Evolutionary conservation across 116 monocot genomes (phyloP), one percentile per base, ranked within the genome.

Genomic region (Zostera marina): DNA sequence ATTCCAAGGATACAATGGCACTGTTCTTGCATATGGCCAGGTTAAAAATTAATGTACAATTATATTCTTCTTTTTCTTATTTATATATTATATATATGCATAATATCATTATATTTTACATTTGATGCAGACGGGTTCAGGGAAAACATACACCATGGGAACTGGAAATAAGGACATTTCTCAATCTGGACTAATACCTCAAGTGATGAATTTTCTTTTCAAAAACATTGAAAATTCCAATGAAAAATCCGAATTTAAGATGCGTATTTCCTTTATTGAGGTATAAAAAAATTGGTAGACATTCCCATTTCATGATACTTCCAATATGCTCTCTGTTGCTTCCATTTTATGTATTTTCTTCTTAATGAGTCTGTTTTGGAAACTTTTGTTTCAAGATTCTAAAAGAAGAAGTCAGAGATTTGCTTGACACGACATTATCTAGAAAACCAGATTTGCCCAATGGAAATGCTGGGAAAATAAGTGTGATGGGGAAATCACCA

Each of bases 1-100:
- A 57, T 98, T 98, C 72, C 98, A 98, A 74, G 98, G 98, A 59
- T 98, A 90, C 63, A 98, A 98, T 67, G 98, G 86, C 15, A 98
- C 98, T 59, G 98, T 90, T 75, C 83, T 98, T 55, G 98, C 98
- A 65, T 98, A 98, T 60, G 98, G 98, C 53, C 98, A 98, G 98
- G 98, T 98, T 61, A 40, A 65, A 43, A 48, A 48, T 8, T 2
- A 19, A 48, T 16, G 0, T 2, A 19, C 9, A 48, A 3, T 3
- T 32, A 32, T n/a, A 51, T 13, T 51, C 20, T 10, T 2, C 32
- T 32, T 32, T 5, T 32, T 32, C 32, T 32, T 32, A 2, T 32
- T 32, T 32, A 32, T 32, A 20, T 15, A 21, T 14, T n/a, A n/a
- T 10, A 51, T 16, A 51, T 9, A 32, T 32, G 32, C 32, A 32